Conservation (phyloP, 192 early-diverging fungal genomes). For the Nowakowskiella sp. region DNA sequence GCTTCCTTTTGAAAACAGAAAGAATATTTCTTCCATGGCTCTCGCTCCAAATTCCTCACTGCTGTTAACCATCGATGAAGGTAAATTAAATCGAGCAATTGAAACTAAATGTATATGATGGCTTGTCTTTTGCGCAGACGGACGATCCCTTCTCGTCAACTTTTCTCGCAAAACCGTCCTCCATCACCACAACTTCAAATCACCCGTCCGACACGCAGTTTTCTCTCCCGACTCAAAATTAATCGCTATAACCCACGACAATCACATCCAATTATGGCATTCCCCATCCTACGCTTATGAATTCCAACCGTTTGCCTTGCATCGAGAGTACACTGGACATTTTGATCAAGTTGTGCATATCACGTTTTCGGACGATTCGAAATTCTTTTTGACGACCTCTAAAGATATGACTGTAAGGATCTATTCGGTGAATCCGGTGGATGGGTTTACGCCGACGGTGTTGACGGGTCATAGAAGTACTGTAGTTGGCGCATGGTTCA, state of each 20-base stretch:
- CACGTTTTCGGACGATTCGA: constrained; percentile 81
- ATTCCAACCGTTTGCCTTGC: constrained; percentile 85
- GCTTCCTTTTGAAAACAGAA: constrained; percentile 88
- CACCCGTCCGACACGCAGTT: constrained; percentile 65
- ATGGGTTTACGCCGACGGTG: constrained; percentile 63
- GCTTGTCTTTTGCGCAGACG: constrained; percentile 43
- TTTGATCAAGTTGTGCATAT: constrained; percentile 78
- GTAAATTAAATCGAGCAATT: constrained; percentile 20
- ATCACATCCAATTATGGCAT: constrained; percentile 80
- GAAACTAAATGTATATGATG: neutral
- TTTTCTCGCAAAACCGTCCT: constrained; percentile 76
- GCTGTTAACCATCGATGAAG: constrained; percentile 88
- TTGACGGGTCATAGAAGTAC: constrained; percentile 79
- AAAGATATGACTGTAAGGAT: constrained; percentile 79
- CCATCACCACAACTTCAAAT: constrained; percentile 83
- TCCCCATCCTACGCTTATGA: constrained; percentile 87
- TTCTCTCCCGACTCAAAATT: constrained; percentile 89
- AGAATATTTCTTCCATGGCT: constrained; percentile 81
- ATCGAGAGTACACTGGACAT: constrained; percentile 67
- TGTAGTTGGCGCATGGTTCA: constrained; percentile 80
- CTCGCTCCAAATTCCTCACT: constrained; percentile 82
- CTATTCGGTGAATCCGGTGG: constrained; percentile 61
- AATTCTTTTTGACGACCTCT: constrained; percentile 55
- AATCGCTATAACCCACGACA: constrained; percentile 82
- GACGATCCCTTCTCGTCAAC: constrained; percentile 80